Evolutionary conservation across 139 green algal species (phyloP).

Genomic region (Auxenochlorella pyrenoidosa): DNA sequence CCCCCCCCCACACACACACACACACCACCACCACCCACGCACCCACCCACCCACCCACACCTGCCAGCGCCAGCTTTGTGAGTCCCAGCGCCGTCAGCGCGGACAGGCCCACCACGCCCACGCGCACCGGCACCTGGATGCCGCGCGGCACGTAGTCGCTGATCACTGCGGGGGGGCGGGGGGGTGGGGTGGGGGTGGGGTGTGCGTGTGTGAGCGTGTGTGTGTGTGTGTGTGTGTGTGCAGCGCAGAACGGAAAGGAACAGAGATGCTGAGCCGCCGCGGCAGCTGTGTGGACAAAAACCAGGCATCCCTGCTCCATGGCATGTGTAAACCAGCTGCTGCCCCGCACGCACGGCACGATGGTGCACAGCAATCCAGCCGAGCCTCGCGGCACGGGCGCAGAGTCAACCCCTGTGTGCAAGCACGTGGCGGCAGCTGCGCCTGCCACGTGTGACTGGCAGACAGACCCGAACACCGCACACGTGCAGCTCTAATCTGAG

Average conservation of each 20-base stretch:
- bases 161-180: slow-evolving; percentile 31
- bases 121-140: slow-evolving; percentile 40
- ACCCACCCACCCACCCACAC: neutral
- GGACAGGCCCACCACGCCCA: slow-evolving; percentile 41
- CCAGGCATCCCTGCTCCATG: too few relatives aligned
- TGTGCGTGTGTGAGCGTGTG: too few relatives aligned
- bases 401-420: too few relatives aligned
- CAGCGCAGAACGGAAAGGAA: too few relatives aligned
- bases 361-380: neutral
- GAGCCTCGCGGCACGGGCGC: neutral
- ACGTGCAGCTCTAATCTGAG: too few relatives aligned
- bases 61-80: slow-evolving; percentile 35
- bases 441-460: neutral
- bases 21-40: too few relatives aligned
- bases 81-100: slow-evolving; percentile 38
- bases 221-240: neutral
- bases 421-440: neutral
- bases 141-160: slow-evolving; percentile 45
- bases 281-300: too few relatives aligned
- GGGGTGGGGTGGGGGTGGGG: too few relatives aligned
- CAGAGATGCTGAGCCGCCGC: too few relatives aligned
- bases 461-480: too few relatives aligned
- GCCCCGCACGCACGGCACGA: neutral
- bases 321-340: too few relatives aligned
- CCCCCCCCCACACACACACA: too few relatives aligned